Evolutionary conservation across 345 rosid genomes (phyloP), one percentile per base, ranked within the genome.

Genomic region (Arabidopsis suecica): DNA sequence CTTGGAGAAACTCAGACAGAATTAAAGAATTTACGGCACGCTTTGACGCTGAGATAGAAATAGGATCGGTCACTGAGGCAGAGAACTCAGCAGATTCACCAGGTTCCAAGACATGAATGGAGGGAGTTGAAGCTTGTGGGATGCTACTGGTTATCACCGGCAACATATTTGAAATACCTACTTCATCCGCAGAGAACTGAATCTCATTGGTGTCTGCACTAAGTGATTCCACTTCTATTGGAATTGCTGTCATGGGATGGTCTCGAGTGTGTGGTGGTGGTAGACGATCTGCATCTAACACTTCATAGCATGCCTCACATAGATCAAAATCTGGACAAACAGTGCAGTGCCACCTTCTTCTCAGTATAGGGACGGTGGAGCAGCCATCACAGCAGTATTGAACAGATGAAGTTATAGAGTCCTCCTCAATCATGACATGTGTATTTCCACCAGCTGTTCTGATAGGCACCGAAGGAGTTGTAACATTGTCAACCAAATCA

Each of bases 371-470:
- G 55, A 92, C 99, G 3, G 97, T 95, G 78, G 97, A 86, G 84
- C 99, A 95, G 72, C 98, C 97, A 77, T 95, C 99, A 84, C 99
- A 95, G 79, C 97, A 89, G 79, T 92, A 95, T 65, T 95, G 99
- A 62, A 95, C 99, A 69, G 99, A 90, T 64, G 99, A 92, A 32
- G 97, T 84, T 69, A 88, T 88, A 65, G 97, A 84, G 83, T 95
- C 99, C 78, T 95, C 99, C 82, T 95, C 99, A 75, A 89, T 87
- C 97, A 89, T 86, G 76, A 88, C 89, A 73, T 90, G 93, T 22
- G 89, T 55, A 76, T 83, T 90, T 69, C 91, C 86, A 76, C 82
- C 88, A 72, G 86, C 78, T 72, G 88, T 54, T 83, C 84, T 92
- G 76, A 78, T 77, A 28, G 88, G 85, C 62, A 86, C 84, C 65